Evolutionary conservation across 352 stramenopile species (phyloP), one percentile per base, ranked within the genome.

Genomic region (Pythium aristosporum): DNA sequence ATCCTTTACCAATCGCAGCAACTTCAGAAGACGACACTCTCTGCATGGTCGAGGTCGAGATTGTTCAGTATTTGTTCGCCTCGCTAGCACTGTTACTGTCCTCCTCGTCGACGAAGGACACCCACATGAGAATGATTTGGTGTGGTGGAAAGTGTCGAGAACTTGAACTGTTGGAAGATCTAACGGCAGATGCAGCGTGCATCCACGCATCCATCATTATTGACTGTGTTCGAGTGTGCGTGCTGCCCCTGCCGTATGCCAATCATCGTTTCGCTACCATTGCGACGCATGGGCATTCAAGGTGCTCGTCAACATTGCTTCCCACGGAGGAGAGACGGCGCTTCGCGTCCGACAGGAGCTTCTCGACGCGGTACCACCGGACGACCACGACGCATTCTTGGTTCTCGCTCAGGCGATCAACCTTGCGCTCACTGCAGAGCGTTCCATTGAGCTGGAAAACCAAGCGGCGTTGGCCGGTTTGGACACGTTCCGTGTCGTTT

Each of bases 401-500:
- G 16, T 53, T 23, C 13, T 53, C 47, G 8, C 39, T 20, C 47
- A 53, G 16, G 47, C 21, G 4, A 11, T 37, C 10, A 21, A 37
- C 5, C 11, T 11, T 21, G 47, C 25, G 10, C 11, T 53, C 23
- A n/a, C 11, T 13, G 12, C 25, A 37, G 47, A 21, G 15, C n/a
- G 30, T 13, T 28, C 39, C 39, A 46, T 1, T 32, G 28, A 44
- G 20, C 7, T 18, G 9, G 18, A 1, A 4, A 34, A 20, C 5
- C 53, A 59, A 58, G 53, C 46, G n/a, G 42, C 64, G 5, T 39
- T 60, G 15, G 51, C 41, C 9, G 44, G 41, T 10, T 18, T 65
- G 0, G 51, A 70, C 11, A 30, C 64, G 3, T 3, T 70, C 5
- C 56, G 59, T 34, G 16, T 36, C 3, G 63, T 65, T 20, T 70